Percentiles rank a stretch among this genome's conserved stretches.
Evolutionary conservation across 2,329 filamentous ascomycete genomes (phyloP).

Genomic region (Knufia petricola): DNA sequence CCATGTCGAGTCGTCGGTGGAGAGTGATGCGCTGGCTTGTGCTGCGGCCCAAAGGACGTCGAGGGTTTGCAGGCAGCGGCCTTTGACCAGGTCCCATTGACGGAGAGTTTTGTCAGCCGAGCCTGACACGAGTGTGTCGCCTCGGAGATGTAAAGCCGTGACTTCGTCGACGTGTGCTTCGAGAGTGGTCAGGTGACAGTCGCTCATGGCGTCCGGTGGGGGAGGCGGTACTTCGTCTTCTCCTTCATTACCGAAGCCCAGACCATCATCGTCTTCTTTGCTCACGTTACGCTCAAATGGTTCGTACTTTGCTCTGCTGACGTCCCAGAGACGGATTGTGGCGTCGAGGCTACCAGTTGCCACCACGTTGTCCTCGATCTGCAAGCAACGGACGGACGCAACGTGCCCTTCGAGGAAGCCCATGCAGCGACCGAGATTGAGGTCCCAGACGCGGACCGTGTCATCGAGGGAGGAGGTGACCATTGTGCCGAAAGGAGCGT

Average conservation of each 20-base stretch:
- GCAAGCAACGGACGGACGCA: constrained; percentile 81
- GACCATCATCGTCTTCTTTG: constrained; percentile 45
- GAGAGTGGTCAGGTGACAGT: constrained; percentile 81
- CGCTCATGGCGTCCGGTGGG: constrained; percentile 65
- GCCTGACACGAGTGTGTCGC: constrained; percentile 83
- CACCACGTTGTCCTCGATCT: constrained; percentile 91
- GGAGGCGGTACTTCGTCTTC: constrained; percentile 59
- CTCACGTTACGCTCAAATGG: constrained; percentile 52
- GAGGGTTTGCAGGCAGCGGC: constrained; percentile 92
- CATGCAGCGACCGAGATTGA: constrained; percentile 86
- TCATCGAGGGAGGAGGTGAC: constrained; percentile 89
- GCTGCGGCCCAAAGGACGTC: constrained; percentile 98
- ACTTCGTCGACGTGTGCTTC: constrained; percentile 89
- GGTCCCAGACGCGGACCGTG: constrained; percentile 89
- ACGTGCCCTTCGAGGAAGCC: constrained; percentile 88
- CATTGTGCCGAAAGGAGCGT: constrained; percentile 92
- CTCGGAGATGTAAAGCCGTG: constrained; percentile 83
- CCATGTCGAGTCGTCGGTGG: constrained; percentile 51
- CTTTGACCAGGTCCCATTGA: constrained; percentile 95
- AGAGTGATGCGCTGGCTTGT: constrained; percentile 56
- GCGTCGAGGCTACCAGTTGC: constrained; percentile 93
- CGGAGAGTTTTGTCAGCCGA: constrained; percentile 94
- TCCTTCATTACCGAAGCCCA: constrained; percentile 66
- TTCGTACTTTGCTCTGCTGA: constrained; percentile 78
- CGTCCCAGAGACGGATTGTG: constrained; percentile 87